Evolutionary conservation across 129 eudicot species (phyloP).

Genomic region (Kitagawia praeruptora): DNA sequence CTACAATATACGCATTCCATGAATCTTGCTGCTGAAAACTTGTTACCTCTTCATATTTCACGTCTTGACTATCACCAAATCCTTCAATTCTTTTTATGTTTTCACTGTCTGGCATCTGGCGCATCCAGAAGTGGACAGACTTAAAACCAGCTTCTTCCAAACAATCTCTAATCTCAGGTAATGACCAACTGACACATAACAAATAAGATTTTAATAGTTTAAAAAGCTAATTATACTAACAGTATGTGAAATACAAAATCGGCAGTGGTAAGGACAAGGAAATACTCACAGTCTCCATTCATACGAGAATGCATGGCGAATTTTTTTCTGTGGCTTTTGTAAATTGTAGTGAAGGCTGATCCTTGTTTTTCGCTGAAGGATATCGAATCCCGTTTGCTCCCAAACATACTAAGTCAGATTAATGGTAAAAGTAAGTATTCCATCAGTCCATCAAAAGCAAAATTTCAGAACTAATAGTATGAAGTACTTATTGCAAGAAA

Average conservation of each 20-base stretch:
- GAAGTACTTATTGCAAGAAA: neutral
- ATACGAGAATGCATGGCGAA: conserved; percentile 89
- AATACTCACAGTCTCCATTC: conserved; percentile 92
- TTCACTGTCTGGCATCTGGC: conserved; percentile 78
- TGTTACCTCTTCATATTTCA: conserved; percentile 78
- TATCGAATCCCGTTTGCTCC: conserved; percentile 97
- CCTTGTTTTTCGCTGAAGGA: conserved; percentile 80
- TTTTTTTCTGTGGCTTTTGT: conserved; percentile 56
- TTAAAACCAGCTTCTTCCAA: conserved; percentile 85
- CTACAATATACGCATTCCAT: conserved; percentile 93
- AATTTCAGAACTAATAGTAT: neutral
- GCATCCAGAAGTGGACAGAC: conserved; percentile 84
- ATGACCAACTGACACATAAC: conserved; percentile 60
- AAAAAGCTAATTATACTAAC: neutral
- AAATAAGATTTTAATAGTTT: neutral
- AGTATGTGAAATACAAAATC: neutral
- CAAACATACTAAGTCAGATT: conserved; percentile 48
- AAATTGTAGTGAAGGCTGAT: conserved; percentile 88
- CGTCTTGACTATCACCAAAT: conserved; percentile 51
- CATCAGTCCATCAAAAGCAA: neutral
- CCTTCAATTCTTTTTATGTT: conserved; percentile 60
- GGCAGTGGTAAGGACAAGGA: neutral
- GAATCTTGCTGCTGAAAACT: conserved; percentile 91
- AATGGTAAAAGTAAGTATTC: neutral
- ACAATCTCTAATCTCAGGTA: conserved; percentile 94